Conservation (phyloP, 75 land plant genomes). For the Pinus taeda region DNA sequence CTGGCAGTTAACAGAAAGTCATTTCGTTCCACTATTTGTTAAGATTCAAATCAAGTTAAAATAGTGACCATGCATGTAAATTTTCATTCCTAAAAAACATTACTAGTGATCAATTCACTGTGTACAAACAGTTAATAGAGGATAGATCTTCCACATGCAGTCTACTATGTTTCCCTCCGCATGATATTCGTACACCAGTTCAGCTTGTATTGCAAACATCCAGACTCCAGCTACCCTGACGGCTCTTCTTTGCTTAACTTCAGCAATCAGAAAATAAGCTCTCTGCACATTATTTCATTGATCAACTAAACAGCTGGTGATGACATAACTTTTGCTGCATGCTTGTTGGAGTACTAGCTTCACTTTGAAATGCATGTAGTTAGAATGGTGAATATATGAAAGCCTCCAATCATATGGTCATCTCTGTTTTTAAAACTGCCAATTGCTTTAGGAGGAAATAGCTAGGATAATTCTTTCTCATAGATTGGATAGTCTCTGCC, state of each 20-base stretch:
- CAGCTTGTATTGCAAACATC: background rate
- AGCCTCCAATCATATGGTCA: background rate
- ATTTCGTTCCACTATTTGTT: no score
- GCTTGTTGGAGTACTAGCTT: constrained; percentile 2
- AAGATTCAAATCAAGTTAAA: no score
- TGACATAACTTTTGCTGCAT: background rate
- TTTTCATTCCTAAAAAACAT: background rate
- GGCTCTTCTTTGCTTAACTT: background rate
- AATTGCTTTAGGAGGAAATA: constrained; percentile 3
- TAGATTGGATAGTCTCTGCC: background rate
- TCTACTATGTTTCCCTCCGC: background rate
- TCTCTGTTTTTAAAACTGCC: constrained; percentile 2
- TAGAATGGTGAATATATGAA: background rate
- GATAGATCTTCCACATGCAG: background rate
- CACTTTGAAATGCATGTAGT: constrained; percentile 1
- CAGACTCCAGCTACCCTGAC: background rate
- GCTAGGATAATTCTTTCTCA: constrained; percentile 1
- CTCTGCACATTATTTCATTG: background rate
- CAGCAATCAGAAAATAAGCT: background rate
- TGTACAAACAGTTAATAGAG: background rate
- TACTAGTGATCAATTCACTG: background rate
- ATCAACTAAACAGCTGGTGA: background rate
- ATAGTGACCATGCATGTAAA: no score
- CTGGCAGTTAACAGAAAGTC: no score
- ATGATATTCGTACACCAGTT: background rate